Base-by-base conservation (phyloP, 208 protist genomes). In the Leishmania braziliensis region DNA sequence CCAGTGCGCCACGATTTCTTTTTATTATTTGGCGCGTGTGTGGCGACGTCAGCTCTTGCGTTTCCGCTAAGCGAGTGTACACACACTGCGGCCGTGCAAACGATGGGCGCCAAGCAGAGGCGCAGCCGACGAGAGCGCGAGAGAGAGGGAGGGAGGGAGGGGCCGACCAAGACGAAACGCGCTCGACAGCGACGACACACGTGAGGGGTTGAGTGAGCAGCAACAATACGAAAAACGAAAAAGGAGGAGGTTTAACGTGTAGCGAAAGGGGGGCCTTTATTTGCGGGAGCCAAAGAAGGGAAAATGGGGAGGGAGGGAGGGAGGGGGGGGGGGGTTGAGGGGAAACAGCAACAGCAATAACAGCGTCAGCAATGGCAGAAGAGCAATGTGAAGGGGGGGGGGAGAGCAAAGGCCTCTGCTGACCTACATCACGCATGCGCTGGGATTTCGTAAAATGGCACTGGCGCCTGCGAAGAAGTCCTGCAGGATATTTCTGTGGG, bases 161-260 rank as follows among this genome's bases (percentile, higher is more conserved):
- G n/a, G n/a, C 10, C 65, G 16, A 6, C 33, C 6, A 33, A 69
- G 65, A 16, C 12, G 33, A 63, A 63, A 29, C 18, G 6, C 26
- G 58, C 58, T 63, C 8, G 5, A 26, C 58, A 29, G 23, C 26
- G 58, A 63, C 58, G 58, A 12, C 23, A 63, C 58, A 10, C 36
- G 51, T 50, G 10, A 53, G 50, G 20, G 12, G 53, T 36, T 70
- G 50, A 29, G 53, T 54, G 50, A 36, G 46, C 60, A 65, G 54
- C 18, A 48, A n/a, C 46, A 46, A 75, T n/a, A 80, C 14, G 66
- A 83, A 78, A 29, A 72, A 58, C 60, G 60, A 77, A 56, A 77
- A 69, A 77, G 43, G 74, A 75, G 46, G 78, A 3, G 23, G n/a
- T 9, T 10, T 69, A 29, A 29, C 43, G 63, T 51, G 43, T n/a